Conservation (phyloP, 2,329 filamentous ascomycete species). For the Fusarium sp. region DNA sequence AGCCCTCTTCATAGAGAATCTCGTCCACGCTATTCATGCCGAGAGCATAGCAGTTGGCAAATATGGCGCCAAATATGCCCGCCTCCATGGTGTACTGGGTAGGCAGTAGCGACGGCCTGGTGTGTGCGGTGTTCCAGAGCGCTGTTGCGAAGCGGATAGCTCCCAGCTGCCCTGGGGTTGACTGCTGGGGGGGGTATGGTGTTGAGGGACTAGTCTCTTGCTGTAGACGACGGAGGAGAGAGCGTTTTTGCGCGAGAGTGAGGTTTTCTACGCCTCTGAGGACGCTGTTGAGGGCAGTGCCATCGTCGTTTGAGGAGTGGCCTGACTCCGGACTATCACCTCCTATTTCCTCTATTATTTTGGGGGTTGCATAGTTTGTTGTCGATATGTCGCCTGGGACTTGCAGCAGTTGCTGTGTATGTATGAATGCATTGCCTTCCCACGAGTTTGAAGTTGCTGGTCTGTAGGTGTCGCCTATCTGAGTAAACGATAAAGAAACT, state of each 20-base stretch:
- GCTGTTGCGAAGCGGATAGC: conserved; percentile 36
- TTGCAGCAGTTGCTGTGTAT: background rate
- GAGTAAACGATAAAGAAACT: background rate
- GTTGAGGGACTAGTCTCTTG: conserved; percentile 12
- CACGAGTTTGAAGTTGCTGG: conserved; percentile 3
- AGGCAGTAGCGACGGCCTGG: conserved; percentile 25
- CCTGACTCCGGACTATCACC: conserved; percentile 8
- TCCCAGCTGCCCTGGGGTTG: conserved; percentile 33
- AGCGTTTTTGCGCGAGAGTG: conserved; percentile 32
- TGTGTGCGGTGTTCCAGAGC: conserved; percentile 25
- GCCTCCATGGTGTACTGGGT: conserved; percentile 30
- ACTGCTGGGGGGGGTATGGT: background rate
- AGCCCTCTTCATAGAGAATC: conserved; percentile 41
- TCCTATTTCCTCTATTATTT: conserved; percentile 15
- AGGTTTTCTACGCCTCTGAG: conserved; percentile 30
- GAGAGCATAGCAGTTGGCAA: conserved; percentile 51
- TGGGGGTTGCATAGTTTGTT: background rate
- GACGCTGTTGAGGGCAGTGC: conserved; percentile 20
- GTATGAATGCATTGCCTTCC: background rate
- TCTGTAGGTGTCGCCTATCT: background rate
- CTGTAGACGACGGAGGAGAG: conserved; percentile 37
- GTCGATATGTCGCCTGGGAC: background rate
- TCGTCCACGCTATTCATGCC: conserved; percentile 42
- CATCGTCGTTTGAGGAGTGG: background rate
- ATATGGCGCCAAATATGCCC: conserved; percentile 48